These are phyloP conservation scores for Juglanconis oblonga DNA, from an alignment of 2,329 filamentous ascomycete species.

Conservation along the genomic window DNA sequence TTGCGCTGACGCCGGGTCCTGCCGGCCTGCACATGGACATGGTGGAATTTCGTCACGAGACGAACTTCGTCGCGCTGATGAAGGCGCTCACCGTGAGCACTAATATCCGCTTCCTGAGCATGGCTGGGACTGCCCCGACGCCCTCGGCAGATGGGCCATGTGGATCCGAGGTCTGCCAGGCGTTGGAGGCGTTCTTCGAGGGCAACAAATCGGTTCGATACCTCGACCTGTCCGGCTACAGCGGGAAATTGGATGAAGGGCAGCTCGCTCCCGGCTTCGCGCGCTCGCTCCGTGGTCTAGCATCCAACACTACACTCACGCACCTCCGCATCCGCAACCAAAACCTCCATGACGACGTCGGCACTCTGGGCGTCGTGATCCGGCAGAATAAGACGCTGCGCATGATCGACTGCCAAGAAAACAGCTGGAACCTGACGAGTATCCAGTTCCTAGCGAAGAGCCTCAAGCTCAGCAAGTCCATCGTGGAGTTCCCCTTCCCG, in stretches of 20 bases:
- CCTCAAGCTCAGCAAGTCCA: constrained; percentile 38
- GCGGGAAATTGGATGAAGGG: constrained; percentile 55
- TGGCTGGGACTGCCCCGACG: constrained; percentile 51
- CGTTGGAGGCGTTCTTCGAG: constrained; percentile 49
- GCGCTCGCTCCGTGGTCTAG: constrained; percentile 37
- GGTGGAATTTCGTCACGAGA: constrained; percentile 53
- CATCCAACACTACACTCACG: constrained; percentile 29
- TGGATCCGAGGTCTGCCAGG: constrained; percentile 44
- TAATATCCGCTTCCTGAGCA: constrained; percentile 49
- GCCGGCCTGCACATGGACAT: constrained; percentile 52
- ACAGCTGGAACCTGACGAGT: constrained; percentile 52
- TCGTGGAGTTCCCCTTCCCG: constrained; percentile 40
- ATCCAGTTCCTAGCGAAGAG: constrained; percentile 45
- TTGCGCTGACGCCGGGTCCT: constrained; percentile 46
- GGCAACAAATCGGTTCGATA: constrained; percentile 49
- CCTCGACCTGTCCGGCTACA: constrained; percentile 55
- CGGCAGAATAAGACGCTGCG: constrained; percentile 45
- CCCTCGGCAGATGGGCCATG: constrained; percentile 30
- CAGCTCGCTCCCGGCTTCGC: constrained; percentile 54
- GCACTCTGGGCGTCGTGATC: constrained; percentile 46
- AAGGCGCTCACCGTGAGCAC: constrained; percentile 47
- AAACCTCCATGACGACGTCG: constrained; percentile 52
- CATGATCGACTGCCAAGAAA: constrained; percentile 53
- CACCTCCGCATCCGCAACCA: constrained; percentile 57
- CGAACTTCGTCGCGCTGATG: constrained; percentile 49